Evolutionary conservation across 805 yeast species (phyloP), one percentile per base, ranked within the genome.

Genomic region (Candida boleticola): DNA sequence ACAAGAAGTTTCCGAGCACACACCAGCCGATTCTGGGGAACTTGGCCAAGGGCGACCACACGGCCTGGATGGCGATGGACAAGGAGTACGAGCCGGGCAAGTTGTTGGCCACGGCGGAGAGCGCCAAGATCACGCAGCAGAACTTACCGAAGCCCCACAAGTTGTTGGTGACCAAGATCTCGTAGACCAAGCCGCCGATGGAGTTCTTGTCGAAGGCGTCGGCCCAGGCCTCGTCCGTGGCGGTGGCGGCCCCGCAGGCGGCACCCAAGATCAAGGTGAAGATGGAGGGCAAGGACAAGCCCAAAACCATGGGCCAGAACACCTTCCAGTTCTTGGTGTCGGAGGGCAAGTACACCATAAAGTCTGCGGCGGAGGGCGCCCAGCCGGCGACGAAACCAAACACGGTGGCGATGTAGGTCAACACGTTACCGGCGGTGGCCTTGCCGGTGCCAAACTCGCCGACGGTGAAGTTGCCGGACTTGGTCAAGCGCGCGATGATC

Each of bases 11-110:
- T 7, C 67, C 68, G 10, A 55, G 21, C 3, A 61, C 33, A 46
- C 66, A 61, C 68, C 69, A 64, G n/a, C 56, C 61, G 39, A 63
- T 49, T 43, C 69, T 51, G 16, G 69, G 68, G 27, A 61, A 44
- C 33, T 44, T 52, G 23, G 64, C 64, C 34, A 61, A 56, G 13
- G 52, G 53, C 10, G 59, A 52, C 66, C 66, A 62, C 18, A 60
- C 50, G 4, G 66, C 60, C 41, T 63, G 69, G 31, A 49, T 50
- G 6, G 65, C 49, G 20, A 64, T 44, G 5, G 64, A 50, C 43
- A 63, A 49, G 2, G 66, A 62, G 42, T 62, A 64, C 13, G 64
- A 58, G 22, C 63, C 64, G 5, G 68, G 68, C 36, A 63, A 48
- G 44, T 64, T 64, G 41, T 59, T 62, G 18, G 67, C 62, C 34